phyloP scores from a whole-genome alignment of 2,329 filamentous ascomycete genomes.

The Remersonia thermophila region DNA sequence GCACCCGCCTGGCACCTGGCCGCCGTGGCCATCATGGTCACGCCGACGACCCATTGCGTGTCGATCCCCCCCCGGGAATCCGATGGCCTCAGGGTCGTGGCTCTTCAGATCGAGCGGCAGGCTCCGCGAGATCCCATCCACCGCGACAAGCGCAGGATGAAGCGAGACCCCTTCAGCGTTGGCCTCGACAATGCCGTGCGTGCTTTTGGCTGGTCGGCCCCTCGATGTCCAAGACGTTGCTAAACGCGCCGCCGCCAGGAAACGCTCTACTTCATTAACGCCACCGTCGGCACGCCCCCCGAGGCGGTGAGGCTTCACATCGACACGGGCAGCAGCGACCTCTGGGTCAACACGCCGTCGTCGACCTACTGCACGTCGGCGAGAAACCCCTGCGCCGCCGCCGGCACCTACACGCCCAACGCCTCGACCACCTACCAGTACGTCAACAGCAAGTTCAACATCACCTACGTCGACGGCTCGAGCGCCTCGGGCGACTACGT shows the following conservation, averaged over 20 bases:
- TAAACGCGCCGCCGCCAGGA: constrained; percentile 25
- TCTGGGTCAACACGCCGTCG: constrained; percentile 55
- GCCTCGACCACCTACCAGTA: constrained; percentile 65
- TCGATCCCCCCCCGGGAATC: constrained; percentile 21
- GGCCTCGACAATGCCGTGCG: constrained; percentile 44
- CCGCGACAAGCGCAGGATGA: constrained; percentile 32
- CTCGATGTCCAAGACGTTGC: no score
- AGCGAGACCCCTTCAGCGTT: constrained; percentile 29
- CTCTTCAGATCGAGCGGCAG: constrained; percentile 31
- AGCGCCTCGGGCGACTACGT: constrained; percentile 69
- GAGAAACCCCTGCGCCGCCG: constrained; percentile 40
- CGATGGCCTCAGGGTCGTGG: constrained; percentile 32
- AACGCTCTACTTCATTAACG: constrained; percentile 54
- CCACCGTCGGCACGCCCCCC: constrained; percentile 48
- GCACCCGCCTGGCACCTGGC: constrained; percentile 10
- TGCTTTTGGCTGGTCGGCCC: no score
- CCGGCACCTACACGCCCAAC: constrained; percentile 58
- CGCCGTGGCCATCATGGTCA: constrained; percentile 20
- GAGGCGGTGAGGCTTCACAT: constrained; percentile 46
- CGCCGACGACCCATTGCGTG: constrained; percentile 18
- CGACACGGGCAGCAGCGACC: constrained; percentile 57
- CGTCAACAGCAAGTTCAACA: constrained; percentile 69
- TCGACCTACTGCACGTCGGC: constrained; percentile 46
- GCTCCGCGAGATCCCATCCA: constrained; percentile 29
- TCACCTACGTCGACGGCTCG: constrained; percentile 74